Percentiles rank a stretch among this genome's conserved stretches.
These are phyloP conservation scores for Beauveria sp. DNA, from an alignment of 2,329 filamentous ascomycete species.

Conservation along the genomic window DNA sequence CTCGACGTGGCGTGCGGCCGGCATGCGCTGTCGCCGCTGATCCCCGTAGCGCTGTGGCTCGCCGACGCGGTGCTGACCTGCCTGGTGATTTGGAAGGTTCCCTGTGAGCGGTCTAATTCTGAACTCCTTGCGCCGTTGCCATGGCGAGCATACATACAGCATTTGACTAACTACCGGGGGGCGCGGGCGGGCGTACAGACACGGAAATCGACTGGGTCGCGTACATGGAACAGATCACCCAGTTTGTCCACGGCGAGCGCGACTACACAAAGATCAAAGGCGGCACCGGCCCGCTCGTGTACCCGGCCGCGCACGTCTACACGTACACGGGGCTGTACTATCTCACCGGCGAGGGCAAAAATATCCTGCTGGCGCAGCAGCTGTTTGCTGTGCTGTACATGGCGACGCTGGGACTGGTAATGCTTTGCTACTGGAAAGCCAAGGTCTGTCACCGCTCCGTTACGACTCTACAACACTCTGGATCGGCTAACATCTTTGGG, in stretches of 20 bases:
- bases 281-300: constrained; percentile 86
- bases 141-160: too few species aligned
- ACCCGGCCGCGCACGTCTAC: constrained; percentile 90
- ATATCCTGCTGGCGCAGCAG: constrained; percentile 76
- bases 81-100: constrained; percentile 70
- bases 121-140: too few species aligned
- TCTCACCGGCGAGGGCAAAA: constrained; percentile 64
- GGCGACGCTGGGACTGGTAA: constrained; percentile 63
- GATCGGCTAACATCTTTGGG: constrained; percentile 5
- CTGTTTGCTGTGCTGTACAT: constrained; percentile 79
- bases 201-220: constrained; percentile 97
- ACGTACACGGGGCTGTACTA: constrained; percentile 75
- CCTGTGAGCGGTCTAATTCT: constrained; percentile 53
- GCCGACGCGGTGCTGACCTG: constrained; percentile 65
- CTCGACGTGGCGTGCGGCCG: constrained; percentile 41
- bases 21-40: constrained; percentile 39
- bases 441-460: constrained; percentile 41
- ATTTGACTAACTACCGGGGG: too few species aligned
- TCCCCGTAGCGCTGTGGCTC: constrained; percentile 57
- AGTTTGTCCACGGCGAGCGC: constrained; percentile 75
- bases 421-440: constrained; percentile 72
- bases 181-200: constrained; percentile 39
- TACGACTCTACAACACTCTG: not conserved
- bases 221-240: constrained; percentile 88
- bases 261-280: constrained; percentile 83